Percentiles rank a stretch among this genome's conserved stretches.
Conservation (phyloP, 768 basidiomycete species). For the Tylopilus rubrobrunneus region DNA sequence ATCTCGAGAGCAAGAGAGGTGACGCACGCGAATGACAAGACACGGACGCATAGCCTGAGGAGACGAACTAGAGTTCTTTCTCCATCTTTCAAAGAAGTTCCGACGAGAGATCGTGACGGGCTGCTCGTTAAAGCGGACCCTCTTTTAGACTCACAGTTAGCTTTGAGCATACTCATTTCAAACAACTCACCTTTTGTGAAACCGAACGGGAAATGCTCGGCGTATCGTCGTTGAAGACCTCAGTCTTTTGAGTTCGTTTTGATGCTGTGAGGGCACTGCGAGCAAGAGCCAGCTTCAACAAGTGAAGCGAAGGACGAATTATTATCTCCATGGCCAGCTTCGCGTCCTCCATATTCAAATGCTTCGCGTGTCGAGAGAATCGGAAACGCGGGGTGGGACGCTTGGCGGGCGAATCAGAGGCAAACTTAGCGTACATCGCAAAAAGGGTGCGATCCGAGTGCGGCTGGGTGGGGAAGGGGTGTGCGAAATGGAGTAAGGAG, state of each 20-base stretch:
- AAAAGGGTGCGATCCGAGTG: neutral
- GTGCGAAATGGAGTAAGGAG: neutral
- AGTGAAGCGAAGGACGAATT: slow-evolving; percentile 20
- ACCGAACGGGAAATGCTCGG: slow-evolving; percentile 5
- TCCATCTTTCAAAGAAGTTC: slow-evolving; percentile 16
- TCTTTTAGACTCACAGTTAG: slow-evolving; percentile 13
- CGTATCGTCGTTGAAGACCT: slow-evolving; percentile 1
- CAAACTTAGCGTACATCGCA: slow-evolving; percentile 12
- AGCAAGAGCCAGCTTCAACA: slow-evolving; percentile 17
- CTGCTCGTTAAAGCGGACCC: slow-evolving; percentile 26
- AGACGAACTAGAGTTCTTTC: slow-evolving; percentile 9
- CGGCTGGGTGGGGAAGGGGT: neutral
- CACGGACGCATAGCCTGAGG: slow-evolving; percentile 29
- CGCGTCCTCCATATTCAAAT: slow-evolving; percentile 15
- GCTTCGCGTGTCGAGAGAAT: slow-evolving; percentile 11
- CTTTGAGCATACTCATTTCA: neutral
- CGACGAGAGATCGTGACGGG: slow-evolving; percentile 23
- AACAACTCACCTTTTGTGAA: slow-evolving; percentile 11
- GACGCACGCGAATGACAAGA: slow-evolving; percentile 25
- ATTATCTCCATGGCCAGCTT: slow-evolving; percentile 18
- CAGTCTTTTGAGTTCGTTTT: slow-evolving; percentile 10
- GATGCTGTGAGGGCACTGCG: slow-evolving; percentile 1
- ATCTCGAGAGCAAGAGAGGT: too few species aligned
- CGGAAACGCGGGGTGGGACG: slow-evolving; percentile 7
- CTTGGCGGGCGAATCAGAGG: slow-evolving; percentile 8